Percentiles rank a stretch among this genome's conserved stretches.
These are phyloP conservation scores for Exophiala alcalophila DNA, from an alignment of 2,329 filamentous ascomycete genomes.

Conservation along the genomic window DNA sequence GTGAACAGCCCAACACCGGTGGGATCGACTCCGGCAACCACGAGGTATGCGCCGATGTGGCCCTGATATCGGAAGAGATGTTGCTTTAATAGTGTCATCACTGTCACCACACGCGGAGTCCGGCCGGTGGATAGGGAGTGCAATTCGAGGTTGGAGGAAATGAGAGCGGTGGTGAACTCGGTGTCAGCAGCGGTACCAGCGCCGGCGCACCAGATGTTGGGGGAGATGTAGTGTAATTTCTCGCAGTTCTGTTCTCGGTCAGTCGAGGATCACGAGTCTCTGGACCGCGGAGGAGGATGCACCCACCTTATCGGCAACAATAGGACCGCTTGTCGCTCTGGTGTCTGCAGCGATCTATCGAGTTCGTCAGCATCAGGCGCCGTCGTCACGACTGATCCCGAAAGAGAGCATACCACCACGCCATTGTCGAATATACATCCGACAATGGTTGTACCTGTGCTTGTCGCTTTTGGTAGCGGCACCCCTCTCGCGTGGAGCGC, in stretches of 20 bases:
- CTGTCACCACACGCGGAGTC: slow-evolving; percentile 94
- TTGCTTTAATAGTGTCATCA: slow-evolving; percentile 99
- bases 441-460: slow-evolving; percentile 97
- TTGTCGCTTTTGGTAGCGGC: slow-evolving; percentile 93
- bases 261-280: slow-evolving; percentile 1
- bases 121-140: slow-evolving; percentile 95
- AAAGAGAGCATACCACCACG: slow-evolving; percentile 70
- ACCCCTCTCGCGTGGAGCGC: slow-evolving; percentile 92
- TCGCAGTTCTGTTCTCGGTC: slow-evolving; percentile 74
- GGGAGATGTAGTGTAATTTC: slow-evolving; percentile 98
- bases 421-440: slow-evolving; percentile 95
- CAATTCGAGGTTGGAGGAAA: slow-evolving; percentile 97
- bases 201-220: slow-evolving; percentile 98
- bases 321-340: slow-evolving; percentile 91
- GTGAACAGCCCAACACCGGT: slow-evolving; percentile 95
- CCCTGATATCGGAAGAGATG: slow-evolving; percentile 98
- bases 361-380: slow-evolving; percentile 32
- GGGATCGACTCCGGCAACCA: slow-evolving; percentile 93
- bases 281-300: background rate
- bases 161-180: slow-evolving; percentile 97
- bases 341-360: slow-evolving; percentile 92
- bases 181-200: slow-evolving; percentile 97
- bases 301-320: slow-evolving; percentile 90
- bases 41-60: slow-evolving; percentile 95
- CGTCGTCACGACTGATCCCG: slow-evolving; percentile 3